These are phyloP conservation scores for Cinchona pubescens DNA, from an alignment of 257 asterid species.

Conservation along the genomic window DNA sequence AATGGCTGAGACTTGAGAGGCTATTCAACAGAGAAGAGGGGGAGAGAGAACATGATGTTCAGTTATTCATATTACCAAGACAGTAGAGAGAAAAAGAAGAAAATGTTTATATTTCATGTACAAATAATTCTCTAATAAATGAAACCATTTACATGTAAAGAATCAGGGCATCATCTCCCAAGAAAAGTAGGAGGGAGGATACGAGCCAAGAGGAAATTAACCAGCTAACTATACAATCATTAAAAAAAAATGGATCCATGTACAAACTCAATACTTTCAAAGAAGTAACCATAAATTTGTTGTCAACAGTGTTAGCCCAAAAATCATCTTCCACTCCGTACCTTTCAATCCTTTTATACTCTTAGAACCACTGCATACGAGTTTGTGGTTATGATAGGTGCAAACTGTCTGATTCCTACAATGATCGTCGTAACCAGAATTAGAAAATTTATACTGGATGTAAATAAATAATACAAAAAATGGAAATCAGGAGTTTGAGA, in stretches of 20 bases:
- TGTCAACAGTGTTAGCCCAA: constrained; percentile 24
- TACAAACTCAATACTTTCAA: too few relatives aligned
- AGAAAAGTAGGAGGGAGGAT: background rate
- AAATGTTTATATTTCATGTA: too few relatives aligned
- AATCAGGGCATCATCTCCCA: background rate
- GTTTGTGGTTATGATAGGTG: constrained; percentile 55
- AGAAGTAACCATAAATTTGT: background rate
- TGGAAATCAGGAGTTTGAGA: background rate
- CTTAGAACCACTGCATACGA: constrained; percentile 51
- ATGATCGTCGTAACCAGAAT: background rate
- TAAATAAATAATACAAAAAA: too few relatives aligned
- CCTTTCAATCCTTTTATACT: constrained; percentile 18
- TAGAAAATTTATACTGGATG: background rate
- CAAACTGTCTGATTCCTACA: constrained; percentile 63
- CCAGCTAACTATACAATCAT: background rate
- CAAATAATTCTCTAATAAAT: too few relatives aligned
- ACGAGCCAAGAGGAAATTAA: background rate
- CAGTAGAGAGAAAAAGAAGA: too few relatives aligned
- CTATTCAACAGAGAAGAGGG: too few relatives aligned
- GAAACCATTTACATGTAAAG: background rate
- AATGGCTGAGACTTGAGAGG: too few relatives aligned
- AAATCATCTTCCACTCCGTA: constrained; percentile 37
- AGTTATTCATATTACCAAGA: too few relatives aligned
- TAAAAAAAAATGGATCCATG: too few relatives aligned
- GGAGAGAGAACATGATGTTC: too few relatives aligned